Evolutionary conservation across 805 yeast genomes (phyloP), one percentile per base, ranked within the genome.

Genomic region (Candida chauliodis): DNA sequence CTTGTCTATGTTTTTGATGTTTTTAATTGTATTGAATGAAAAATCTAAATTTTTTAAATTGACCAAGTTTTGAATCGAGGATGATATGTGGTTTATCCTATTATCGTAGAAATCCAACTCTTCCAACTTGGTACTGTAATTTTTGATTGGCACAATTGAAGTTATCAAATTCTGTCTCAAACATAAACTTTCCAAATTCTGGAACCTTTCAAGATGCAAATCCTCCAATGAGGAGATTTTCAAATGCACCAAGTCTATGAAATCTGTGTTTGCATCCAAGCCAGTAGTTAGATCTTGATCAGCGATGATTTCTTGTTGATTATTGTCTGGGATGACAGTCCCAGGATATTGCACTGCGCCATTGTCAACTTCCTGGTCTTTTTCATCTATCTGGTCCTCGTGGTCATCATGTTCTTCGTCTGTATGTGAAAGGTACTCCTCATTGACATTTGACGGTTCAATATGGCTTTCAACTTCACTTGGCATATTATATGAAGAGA

Each of bases 41-140:
- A 93, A 69, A 62, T 93, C 99, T 49, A 93, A 67, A 37, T 55
- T 72, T 40, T 59, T 72, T 44, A 89, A 61, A 26, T 76, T 73
- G 2, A 55, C 61, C 47, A 88, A 74, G 34, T 78, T 76, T 44
- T 74, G 78, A 14, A 88, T 55, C 50, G 78, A 81, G 32, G 80
- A 78, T 4, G 90, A 80, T 36, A 93, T 87, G 55, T 89, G 96
- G 47, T 81, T 79, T 51, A 93, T 84, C 50, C 95, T 69, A 61
- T 93, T 93, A 61, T 93, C 99, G 56, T 93, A 93, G 22, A 90
- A 69, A 59, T 93, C 99, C 42, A 93, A 63, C 43, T 88, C 93
- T 47, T 77, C 84, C 49, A 93, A 50, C 0, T 70, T 68, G 2
- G 71, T 77, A 41, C 89, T 89, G 14, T 91, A 64, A 8, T 79